phyloP scores from a whole-genome alignment of 306 rosid genomes.

The Ziziphus jujuba region DNA sequence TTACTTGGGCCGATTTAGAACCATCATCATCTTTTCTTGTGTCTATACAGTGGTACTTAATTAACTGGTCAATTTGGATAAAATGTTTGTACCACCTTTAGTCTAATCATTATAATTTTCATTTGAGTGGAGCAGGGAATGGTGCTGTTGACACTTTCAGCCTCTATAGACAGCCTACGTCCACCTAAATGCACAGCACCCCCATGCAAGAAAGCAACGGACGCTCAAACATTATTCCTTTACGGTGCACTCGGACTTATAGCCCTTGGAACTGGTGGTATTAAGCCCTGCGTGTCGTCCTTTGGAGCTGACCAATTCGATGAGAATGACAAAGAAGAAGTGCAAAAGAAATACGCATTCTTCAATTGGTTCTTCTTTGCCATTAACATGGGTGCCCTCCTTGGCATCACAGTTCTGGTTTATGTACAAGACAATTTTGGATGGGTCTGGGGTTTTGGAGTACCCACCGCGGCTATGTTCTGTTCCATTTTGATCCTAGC shows the following conservation, averaged over 20 bases:
- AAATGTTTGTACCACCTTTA: too few relatives aligned
- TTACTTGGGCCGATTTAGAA: conserved; percentile 60
- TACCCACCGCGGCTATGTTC: conserved; percentile 33
- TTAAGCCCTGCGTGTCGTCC: conserved; percentile 64
- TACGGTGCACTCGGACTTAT: conserved; percentile 46
- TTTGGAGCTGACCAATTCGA: conserved; percentile 70
- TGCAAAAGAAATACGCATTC: conserved; percentile 41
- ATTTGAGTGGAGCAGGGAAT: conserved; percentile 33
- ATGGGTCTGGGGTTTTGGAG: conserved; percentile 51
- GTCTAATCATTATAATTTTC: too few relatives aligned
- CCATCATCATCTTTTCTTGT: conserved; percentile 49
- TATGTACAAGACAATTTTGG: conserved; percentile 44
- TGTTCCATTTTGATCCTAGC: conserved; percentile 34
- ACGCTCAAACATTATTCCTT: conserved; percentile 38
- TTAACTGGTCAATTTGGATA: too few relatives aligned
- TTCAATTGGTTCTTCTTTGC: conserved; percentile 66
- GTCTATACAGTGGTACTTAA: conserved; percentile 34
- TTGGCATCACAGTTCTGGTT: conserved; percentile 49
- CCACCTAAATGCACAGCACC: conserved; percentile 36
- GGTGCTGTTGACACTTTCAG: conserved; percentile 50
- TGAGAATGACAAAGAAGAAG: conserved; percentile 49
- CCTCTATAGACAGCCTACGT: conserved; percentile 40
- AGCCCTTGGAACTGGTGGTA: conserved; percentile 64
- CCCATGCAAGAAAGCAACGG: conserved; percentile 41
- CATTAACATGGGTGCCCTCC: conserved; percentile 53